phyloP scores from a whole-genome alignment of 2,329 filamentous ascomycete species.

The Colletotrichum shisoi region DNA sequence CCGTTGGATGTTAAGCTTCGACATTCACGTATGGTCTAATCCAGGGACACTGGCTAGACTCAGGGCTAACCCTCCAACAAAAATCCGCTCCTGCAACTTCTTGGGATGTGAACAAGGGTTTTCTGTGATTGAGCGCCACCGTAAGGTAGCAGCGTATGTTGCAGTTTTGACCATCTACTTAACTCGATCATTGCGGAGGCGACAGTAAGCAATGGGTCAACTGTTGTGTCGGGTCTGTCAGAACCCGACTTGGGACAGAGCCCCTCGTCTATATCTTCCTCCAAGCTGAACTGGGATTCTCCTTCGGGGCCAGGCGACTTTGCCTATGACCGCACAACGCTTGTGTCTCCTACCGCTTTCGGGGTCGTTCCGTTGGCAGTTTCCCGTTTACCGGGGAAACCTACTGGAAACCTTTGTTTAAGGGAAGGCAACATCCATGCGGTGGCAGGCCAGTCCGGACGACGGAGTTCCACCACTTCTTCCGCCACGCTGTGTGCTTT shows the following conservation, averaged over 20 bases:
- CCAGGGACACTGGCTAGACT: background rate
- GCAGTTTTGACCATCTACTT: background rate
- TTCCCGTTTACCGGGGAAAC: background rate
- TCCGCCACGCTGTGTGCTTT: background rate
- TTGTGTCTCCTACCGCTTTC: background rate
- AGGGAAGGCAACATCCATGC: slow-evolving; percentile 1
- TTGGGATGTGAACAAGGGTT: background rate
- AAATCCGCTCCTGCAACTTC: background rate
- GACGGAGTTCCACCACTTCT: background rate
- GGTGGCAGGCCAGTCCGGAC: background rate
- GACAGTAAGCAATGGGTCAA: background rate
- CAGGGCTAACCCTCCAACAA: background rate
- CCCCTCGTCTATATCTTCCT: background rate
- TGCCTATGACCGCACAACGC: too few species aligned
- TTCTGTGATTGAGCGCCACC: background rate
- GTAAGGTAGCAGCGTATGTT: background rate
- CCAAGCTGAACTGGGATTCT: background rate
- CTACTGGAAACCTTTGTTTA: background rate
- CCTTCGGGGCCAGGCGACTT: background rate
- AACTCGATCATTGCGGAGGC: background rate
- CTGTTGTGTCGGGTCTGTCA: background rate
- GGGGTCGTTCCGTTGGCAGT: background rate
- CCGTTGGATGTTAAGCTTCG: too few species aligned
- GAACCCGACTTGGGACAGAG: background rate
- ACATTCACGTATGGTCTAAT: background rate